Conservation (phyloP, 78 protist species). For the Guillardia theta region DNA sequence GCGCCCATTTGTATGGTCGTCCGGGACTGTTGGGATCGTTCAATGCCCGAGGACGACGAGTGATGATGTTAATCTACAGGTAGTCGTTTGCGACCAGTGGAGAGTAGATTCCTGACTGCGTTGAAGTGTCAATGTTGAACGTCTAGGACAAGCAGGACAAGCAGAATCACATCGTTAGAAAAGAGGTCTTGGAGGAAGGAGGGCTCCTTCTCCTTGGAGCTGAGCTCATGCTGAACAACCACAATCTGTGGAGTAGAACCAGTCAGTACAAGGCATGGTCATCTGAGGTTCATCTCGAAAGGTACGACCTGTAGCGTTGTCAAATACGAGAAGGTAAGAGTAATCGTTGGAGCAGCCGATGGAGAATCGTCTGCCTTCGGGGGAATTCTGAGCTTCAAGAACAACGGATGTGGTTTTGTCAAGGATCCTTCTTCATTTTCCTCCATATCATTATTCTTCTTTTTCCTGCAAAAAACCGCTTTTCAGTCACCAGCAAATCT, state of each 20-base stretch:
- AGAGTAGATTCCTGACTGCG: no score
- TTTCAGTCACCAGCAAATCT: no score
- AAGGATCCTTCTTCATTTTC: neutral
- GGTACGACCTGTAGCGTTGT: neutral
- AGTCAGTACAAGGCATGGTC: no score
- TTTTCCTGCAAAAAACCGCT: no score
- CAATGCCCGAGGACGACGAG: neutral
- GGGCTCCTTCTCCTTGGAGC: neutral
- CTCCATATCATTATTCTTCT: neutral
- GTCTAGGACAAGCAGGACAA: no score
- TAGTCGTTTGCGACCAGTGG: neutral
- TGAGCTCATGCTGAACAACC: neutral
- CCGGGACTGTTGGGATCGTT: neutral
- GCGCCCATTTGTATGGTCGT: conserved; percentile 11
- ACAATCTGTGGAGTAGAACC: no score
- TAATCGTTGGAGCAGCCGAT: neutral
- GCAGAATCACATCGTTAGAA: neutral
- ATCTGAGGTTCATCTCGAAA: no score
- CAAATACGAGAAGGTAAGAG: neutral
- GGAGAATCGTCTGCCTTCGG: neutral
- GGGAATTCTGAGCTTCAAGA: neutral
- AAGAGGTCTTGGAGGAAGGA: neutral
- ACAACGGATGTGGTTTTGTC: neutral
- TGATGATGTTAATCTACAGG: neutral
- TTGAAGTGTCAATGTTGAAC: no score